Conservation (phyloP, 495 filamentous ascomycete genomes). For the Apodospora peruviana region DNA sequence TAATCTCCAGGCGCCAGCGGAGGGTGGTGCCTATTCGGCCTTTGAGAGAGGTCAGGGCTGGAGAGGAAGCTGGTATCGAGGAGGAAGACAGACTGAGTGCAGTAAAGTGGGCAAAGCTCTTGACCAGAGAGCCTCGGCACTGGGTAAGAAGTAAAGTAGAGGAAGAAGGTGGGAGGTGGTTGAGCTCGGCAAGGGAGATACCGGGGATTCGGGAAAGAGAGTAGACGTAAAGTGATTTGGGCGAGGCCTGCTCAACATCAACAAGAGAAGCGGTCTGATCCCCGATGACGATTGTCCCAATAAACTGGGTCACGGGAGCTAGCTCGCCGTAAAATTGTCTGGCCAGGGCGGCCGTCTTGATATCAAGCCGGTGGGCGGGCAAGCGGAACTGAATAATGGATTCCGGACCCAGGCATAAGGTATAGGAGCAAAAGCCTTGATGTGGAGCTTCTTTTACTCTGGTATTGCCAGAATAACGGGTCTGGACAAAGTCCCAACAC, state of each 20-base stretch:
- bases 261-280: no score
- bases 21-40: slow-evolving; percentile 32
- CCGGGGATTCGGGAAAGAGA: slow-evolving; percentile 38
- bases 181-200: slow-evolving; percentile 28
- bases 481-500: slow-evolving; percentile 2
- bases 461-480: background rate
- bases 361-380: slow-evolving; percentile 32
- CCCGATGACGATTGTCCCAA: no score
- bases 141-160: background rate
- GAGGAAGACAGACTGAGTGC: slow-evolving; percentile 28
- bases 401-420: slow-evolving; percentile 32
- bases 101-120: slow-evolving; percentile 37
- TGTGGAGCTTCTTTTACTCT: slow-evolving; percentile 13
- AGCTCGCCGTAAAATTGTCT: slow-evolving; percentile 29
- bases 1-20: slow-evolving; percentile 28
- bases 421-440: slow-evolving; percentile 52
- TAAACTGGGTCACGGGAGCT: slow-evolving; percentile 31
- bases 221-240: slow-evolving; percentile 28
- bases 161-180: background rate
- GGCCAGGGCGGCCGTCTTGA: slow-evolving; percentile 33
- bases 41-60: slow-evolving; percentile 3
- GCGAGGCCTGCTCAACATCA: background rate
- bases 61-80: slow-evolving; percentile 1
- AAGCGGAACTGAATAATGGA: slow-evolving; percentile 49
- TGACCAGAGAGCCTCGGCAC: slow-evolving; percentile 19